phyloP scores from a whole-genome alignment of 1,284 basidiomycete species.

The Boletus sp. region DNA sequence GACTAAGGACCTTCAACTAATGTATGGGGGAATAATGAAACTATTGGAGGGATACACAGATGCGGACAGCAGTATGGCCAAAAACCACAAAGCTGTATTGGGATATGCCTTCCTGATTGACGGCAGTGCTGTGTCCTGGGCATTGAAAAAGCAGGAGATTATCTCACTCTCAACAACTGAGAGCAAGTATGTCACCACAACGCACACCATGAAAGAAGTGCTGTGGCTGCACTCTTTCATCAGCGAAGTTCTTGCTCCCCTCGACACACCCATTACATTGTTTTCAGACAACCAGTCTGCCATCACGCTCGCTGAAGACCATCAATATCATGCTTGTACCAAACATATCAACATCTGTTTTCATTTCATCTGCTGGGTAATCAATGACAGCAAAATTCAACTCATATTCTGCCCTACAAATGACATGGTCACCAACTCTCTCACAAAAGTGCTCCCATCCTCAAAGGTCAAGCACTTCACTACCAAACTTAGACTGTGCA shows the following conservation, averaged over 20 bases:
- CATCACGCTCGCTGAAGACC: not conserved
- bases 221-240: not conserved
- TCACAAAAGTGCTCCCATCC: not conserved
- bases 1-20: not conserved
- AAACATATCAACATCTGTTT: not conserved
- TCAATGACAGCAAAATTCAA: not conserved
- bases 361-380: not conserved
- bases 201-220: not conserved
- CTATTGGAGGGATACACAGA: not conserved
- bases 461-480: not conserved
- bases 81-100: not conserved
- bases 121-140: not conserved
- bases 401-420: not conserved
- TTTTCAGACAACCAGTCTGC: not conserved
- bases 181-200: not conserved
- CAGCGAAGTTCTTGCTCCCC: not conserved
- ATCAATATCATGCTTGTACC: not conserved
- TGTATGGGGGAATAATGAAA: not conserved
- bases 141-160: not conserved
- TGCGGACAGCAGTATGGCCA: not conserved
- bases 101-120: not conserved
- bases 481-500: not conserved
- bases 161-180: not conserved
- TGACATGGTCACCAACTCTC: not conserved
- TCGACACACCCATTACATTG: not conserved